These are phyloP conservation scores for Odonthalia washingtoniensis DNA, from an alignment of 31 red algal species.

Conservation along the genomic window DNA sequence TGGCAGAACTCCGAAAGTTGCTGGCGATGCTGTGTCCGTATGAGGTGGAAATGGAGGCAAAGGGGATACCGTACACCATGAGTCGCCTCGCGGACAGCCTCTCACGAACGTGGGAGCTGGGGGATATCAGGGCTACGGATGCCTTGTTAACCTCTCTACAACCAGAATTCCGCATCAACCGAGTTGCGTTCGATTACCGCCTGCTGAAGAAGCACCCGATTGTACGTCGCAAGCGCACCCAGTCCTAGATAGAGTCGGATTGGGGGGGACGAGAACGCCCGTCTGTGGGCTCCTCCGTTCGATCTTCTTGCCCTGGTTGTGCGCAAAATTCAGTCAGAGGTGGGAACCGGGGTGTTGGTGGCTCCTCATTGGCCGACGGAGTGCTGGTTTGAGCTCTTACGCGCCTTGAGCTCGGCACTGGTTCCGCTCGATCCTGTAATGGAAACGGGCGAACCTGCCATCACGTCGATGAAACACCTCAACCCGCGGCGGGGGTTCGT, in stretches of 20 bases:
- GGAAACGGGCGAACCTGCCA: no score
- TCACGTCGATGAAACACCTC: background rate
- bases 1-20: conserved; percentile 32
- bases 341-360: conserved; percentile 1
- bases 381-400: no score
- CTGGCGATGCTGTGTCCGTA: background rate
- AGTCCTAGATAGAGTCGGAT: background rate
- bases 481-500: no score
- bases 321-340: conserved; percentile 17
- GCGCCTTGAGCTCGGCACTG: no score
- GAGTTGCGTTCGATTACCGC: background rate
- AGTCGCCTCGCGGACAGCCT: conserved; percentile 23
- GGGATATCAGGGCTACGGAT: conserved; percentile 12
- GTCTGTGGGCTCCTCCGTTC: no score
- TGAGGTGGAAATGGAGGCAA: conserved; percentile 36
- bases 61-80: conserved; percentile 29
- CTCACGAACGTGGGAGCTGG: conserved; percentile 43
- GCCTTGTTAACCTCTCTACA: background rate
- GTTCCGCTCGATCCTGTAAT: background rate
- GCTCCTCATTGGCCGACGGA: conserved; percentile 16
- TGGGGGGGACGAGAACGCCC: conserved; percentile 10
- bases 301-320: background rate
- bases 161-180: background rate
- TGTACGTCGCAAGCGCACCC: background rate
- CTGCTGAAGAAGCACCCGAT: background rate